Evolutionary conservation across 1,284 basidiomycete genomes (phyloP).

Genomic region (Ceratobasidium sp.): DNA sequence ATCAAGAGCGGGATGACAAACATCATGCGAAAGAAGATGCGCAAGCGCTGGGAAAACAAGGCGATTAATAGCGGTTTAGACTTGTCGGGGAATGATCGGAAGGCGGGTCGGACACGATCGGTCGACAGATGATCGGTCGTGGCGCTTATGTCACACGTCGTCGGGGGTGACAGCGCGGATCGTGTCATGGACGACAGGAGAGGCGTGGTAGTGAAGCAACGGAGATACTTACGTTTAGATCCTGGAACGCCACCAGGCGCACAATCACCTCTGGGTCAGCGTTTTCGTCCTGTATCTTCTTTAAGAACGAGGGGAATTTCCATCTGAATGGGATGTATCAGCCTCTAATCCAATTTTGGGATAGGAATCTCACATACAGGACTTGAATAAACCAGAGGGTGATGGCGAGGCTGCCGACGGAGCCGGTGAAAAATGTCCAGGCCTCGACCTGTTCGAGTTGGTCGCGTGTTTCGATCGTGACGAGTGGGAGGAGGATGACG

Average conservation of each 20-base stretch:
- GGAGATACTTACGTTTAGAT: slow-evolving; percentile 41
- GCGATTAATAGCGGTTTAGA: neutral
- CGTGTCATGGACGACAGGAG: neutral
- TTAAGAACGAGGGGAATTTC: slow-evolving; percentile 41
- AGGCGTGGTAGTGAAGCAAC: neutral
- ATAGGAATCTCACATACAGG: neutral
- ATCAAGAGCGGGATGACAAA: slow-evolving; percentile 40
- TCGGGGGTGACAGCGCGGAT: neutral
- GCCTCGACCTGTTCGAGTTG: slow-evolving; percentile 39
- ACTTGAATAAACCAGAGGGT: slow-evolving; percentile 30
- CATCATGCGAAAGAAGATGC: slow-evolving; percentile 41
- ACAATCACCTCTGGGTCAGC: slow-evolving; percentile 42
- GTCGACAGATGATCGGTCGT: neutral
- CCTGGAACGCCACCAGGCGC: slow-evolving; percentile 40
- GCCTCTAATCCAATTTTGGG: neutral
- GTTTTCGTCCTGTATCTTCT: slow-evolving; percentile 34
- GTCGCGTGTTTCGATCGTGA: slow-evolving; percentile 39
- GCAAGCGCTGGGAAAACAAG: slow-evolving; percentile 27
- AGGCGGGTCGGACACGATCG: neutral
- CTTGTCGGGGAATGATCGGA: neutral
- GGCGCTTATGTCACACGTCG: neutral
- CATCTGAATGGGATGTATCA: slow-evolving; percentile 10
- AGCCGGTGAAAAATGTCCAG: slow-evolving; percentile 40
- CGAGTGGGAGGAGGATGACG: slow-evolving; percentile 33
- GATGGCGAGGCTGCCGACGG: slow-evolving; percentile 18